phyloP scores from a whole-genome alignment of 2,329 filamentous ascomycete genomes.

The Beauveria asiatica region DNA sequence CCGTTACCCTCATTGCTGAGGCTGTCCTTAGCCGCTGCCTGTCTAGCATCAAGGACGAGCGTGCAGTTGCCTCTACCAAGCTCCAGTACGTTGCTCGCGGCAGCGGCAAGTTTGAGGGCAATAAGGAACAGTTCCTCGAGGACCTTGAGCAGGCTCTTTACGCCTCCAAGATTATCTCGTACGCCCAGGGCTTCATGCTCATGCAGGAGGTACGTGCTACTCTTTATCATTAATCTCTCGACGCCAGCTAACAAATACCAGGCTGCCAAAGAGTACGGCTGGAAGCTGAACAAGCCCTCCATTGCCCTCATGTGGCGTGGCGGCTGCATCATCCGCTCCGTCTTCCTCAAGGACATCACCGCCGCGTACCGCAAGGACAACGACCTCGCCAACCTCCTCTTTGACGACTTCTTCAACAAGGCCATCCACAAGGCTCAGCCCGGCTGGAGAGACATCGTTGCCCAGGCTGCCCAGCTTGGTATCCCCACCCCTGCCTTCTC shows the following conservation, averaged over 20 bases:
- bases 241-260: constrained; percentile 25
- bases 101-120: constrained; percentile 70
- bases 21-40: constrained; percentile 92
- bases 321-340: constrained; percentile 98
- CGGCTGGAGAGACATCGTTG: constrained; percentile 85
- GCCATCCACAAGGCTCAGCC: constrained; percentile 94
- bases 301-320: constrained; percentile 99
- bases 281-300: constrained; percentile 99
- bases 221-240: background rate
- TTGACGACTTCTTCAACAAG: constrained; percentile 99
- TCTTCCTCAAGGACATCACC: constrained; percentile 99
- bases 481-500: constrained; percentile 95
- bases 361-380: constrained; percentile 90
- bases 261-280: constrained; percentile 91
- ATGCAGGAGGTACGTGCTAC: constrained; percentile 76
- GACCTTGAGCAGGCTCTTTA: constrained; percentile 99
- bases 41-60: constrained; percentile 90
- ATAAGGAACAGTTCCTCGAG: constrained; percentile 88
- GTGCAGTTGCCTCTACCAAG: constrained; percentile 68
- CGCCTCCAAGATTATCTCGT: constrained; percentile 99
- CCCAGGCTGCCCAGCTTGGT: constrained; percentile 86
- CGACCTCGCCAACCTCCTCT: constrained; percentile 94
- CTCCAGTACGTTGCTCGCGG: constrained; percentile 66
- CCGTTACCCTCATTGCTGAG: constrained; percentile 95
- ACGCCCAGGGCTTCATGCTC: constrained; percentile 99